phyloP scores from a whole-genome alignment of 148 eudicot genomes.

The Nepenthes gracilis region DNA sequence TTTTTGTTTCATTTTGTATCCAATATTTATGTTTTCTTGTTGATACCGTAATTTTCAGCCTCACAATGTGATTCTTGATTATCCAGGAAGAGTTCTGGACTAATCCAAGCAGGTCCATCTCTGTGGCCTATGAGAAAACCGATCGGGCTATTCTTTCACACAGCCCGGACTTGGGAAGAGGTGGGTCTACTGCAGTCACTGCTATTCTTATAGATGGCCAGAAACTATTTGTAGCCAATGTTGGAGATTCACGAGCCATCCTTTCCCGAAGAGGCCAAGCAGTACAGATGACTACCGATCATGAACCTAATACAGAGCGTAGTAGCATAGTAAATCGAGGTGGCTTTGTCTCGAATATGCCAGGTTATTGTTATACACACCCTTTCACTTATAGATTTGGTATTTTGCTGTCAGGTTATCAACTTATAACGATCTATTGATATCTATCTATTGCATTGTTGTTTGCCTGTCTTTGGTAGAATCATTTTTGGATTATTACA shows the following conservation, averaged over 20 bases:
- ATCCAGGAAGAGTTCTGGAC: slow-evolving; percentile 69
- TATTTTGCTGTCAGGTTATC: no score
- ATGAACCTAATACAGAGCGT: slow-evolving; percentile 70
- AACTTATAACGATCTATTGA: no score
- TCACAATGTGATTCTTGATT: neutral
- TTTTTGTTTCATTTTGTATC: neutral
- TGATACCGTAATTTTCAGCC: neutral
- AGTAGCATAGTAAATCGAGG: slow-evolving; percentile 62
- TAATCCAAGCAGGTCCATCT: slow-evolving; percentile 43
- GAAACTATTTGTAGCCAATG: slow-evolving; percentile 61
- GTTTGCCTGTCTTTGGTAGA: no score
- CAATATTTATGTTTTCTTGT: neutral
- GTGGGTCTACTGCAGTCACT: slow-evolving; percentile 86
- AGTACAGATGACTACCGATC: slow-evolving; percentile 56
- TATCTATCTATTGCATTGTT: no score
- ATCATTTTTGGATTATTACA: no score
- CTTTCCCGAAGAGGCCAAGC: slow-evolving; percentile 57
- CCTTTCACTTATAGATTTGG: no score
- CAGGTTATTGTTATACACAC: slow-evolving; percentile 22
- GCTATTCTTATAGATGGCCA: slow-evolving; percentile 63
- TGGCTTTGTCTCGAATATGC: slow-evolving; percentile 81
- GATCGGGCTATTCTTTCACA: slow-evolving; percentile 63
- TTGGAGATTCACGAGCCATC: slow-evolving; percentile 84
- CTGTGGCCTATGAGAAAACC: slow-evolving; percentile 64
- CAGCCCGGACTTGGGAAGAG: slow-evolving; percentile 68